Conservation (phyloP, 176 grass and related monocot genomes). For the Phoenix dactylifera region DNA sequence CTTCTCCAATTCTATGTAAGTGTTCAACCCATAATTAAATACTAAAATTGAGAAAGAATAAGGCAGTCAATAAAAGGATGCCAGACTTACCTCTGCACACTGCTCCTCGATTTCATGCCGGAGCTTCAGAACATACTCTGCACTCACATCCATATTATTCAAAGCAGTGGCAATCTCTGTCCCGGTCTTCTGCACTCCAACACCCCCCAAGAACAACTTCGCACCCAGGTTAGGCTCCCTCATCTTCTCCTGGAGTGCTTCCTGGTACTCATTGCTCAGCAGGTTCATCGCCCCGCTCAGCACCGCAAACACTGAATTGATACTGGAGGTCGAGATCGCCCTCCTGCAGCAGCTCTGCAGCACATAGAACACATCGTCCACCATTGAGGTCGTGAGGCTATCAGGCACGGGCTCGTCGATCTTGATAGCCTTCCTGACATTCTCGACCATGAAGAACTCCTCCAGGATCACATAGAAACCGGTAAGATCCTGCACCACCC, state of each 20-base stretch:
- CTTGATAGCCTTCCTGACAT: slow-evolving; percentile 81
- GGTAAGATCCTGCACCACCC: slow-evolving; percentile 70
- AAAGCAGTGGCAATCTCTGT: slow-evolving; percentile 80
- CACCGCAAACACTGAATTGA: slow-evolving; percentile 79
- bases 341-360: slow-evolving; percentile 79
- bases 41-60: too few relatives aligned
- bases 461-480: slow-evolving; percentile 90
- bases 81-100: slow-evolving; percentile 41
- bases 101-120: slow-evolving; percentile 85
- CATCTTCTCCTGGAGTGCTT: slow-evolving; percentile 72
- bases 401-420: slow-evolving; percentile 69
- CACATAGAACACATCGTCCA: slow-evolving; percentile 84
- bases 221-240: slow-evolving; percentile 79
- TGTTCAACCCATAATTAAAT: too few relatives aligned
- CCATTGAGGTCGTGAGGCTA: slow-evolving; percentile 80
- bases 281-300: slow-evolving; percentile 61
- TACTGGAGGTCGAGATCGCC: slow-evolving; percentile 77
- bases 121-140: slow-evolving; percentile 89
- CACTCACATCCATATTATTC: slow-evolving; percentile 92
- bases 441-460: slow-evolving; percentile 99
- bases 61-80: too few relatives aligned
- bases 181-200: slow-evolving; percentile 78
- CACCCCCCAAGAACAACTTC: slow-evolving; percentile 83
- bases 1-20: too few relatives aligned
- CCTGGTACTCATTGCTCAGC: slow-evolving; percentile 86